Evolutionary conservation across 352 stramenopile genomes (phyloP), one percentile per base, ranked within the genome.

Genomic region (Pilasporangium apinafurcum): DNA sequence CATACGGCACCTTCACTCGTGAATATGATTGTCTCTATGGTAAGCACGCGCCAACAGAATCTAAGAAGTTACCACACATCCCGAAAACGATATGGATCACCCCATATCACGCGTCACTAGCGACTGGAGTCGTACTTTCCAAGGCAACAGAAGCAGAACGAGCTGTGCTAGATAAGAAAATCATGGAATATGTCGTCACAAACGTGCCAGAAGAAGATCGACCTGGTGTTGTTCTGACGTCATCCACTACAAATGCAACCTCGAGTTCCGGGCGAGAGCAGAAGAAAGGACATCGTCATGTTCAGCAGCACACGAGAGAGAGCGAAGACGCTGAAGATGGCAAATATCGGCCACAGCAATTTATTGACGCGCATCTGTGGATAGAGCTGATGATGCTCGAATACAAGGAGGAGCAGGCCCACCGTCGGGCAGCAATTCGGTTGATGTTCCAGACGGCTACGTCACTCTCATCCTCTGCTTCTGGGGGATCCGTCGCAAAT

Each of bases 401-500:
- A 58, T 96, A 96, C 59, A 92, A 93, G 26, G 84, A 95, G 40
- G 89, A 97, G 48, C 88, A 97, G 53, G 83, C 87, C 0, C 89
- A 96, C 47, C 79, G 89, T 1, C 65, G 78, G 5, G 86, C 86
- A 14, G 86, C 86, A 13, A 86, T 97, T 32, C 86, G 88, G 0
- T 53, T 97, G 1, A 96, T 97, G 89, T 97, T 97, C 37, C 86
- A 96, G 30, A 96, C 88, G 0, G 86, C 88, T 2, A 78, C 70
- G 1, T 48, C 66, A 3, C 55, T 65, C 0, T 60, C 71, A n/a
- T n/a, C n/a, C n/a, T n/a, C n/a, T n/a, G n/a, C n/a, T n/a, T n/a
- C n/a, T n/a, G n/a, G n/a, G n/a, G 26, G 39, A 4, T 22, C 26
- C 7, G 8, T 26, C 1, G 8, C 31, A 7, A 1, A 31, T 13